Conservation (phyloP, 768 basidiomycete species). For the Tricholoma sp. region DNA sequence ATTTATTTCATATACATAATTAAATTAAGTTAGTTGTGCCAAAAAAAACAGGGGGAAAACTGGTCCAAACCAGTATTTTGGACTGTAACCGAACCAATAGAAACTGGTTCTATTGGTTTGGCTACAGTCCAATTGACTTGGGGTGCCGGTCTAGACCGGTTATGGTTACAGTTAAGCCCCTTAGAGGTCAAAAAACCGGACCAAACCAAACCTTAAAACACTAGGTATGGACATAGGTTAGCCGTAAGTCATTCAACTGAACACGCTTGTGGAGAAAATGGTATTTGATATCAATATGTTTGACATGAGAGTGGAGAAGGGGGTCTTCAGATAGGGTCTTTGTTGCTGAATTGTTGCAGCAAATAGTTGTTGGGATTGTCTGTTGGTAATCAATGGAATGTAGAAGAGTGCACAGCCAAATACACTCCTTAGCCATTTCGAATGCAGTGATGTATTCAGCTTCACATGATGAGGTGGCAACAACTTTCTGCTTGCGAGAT, state of each 20-base stretch:
- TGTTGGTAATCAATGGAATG: no score
- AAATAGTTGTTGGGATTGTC: background rate
- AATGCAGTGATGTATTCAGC: conserved; percentile 34
- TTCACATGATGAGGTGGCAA: conserved; percentile 21
- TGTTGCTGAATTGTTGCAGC: conserved; percentile 29
- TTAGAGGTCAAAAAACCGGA: no score
- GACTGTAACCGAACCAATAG: no score
- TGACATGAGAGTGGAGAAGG: conserved; percentile 25
- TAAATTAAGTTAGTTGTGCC: no score
- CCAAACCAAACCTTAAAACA: no score
- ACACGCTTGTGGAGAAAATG: conserved; percentile 32
- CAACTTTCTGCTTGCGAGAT: background rate
- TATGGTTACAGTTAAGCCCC: no score
- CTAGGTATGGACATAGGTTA: conserved; percentile 25
- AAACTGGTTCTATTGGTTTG: no score
- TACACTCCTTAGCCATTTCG: conserved; percentile 15
- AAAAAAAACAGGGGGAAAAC: no score
- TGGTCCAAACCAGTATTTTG: no score
- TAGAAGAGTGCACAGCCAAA: conserved; percentile 15
- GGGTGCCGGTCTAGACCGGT: no score
- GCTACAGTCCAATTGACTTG: no score
- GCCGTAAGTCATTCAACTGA: conserved; percentile 14
- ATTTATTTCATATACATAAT: no score
- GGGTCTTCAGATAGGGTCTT: conserved; percentile 28
- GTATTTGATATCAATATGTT: conserved; percentile 36